Base-by-base conservation (phyloP, 331 rosid genomes). In the Dryas integrifolia region DNA sequence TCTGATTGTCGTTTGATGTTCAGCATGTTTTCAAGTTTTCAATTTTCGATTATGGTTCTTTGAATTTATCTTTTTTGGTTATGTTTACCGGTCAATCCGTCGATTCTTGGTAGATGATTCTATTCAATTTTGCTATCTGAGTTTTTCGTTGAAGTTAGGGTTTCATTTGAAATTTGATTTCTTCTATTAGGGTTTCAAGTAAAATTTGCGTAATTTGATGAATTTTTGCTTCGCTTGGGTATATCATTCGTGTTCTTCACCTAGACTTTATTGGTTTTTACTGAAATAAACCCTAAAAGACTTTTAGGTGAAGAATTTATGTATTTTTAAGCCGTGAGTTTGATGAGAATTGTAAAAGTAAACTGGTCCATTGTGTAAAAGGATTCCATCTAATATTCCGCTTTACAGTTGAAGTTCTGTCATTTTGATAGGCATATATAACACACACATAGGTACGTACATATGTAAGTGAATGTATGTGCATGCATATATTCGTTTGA, bases 121-220 rank as follows among this genome's bases (percentile, higher is more conserved):
- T 49, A 9, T 68, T 10, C 6, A 10, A 66, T 40, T 48, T 14
- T n/a, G 1, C 5, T 5, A 13, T 18, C 9, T 18, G 24, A 38
- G 35, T 9, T 67, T 70, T 60, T 24, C 55, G 48, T 55, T 67
- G 35, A 51, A 13, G 2, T 76, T 76, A 71, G 81, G 84, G 80
- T 59, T 80, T 11, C 38, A 30, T 70, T 58, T 40, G 24, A 21
- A 47, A 67, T 57, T 49, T 11, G 53, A 40, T 56, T 46, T 66
- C 16, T 21, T 16, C 0, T 8, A 8, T 57, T 57, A 14, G 65
- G 30, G 10, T 70, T 65, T 65, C 39, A 13, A 46, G 16, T 24
- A 13, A 3, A 14, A 14, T 44, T 57, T 14, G 66, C 56, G 9
- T 58, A 12, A 56, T 58, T 57, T 45, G 18, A 41, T 70, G 9